Base-by-base conservation (phyloP, 2,329 filamentous ascomycete genomes). In the Sporothrix inflata region DNA sequence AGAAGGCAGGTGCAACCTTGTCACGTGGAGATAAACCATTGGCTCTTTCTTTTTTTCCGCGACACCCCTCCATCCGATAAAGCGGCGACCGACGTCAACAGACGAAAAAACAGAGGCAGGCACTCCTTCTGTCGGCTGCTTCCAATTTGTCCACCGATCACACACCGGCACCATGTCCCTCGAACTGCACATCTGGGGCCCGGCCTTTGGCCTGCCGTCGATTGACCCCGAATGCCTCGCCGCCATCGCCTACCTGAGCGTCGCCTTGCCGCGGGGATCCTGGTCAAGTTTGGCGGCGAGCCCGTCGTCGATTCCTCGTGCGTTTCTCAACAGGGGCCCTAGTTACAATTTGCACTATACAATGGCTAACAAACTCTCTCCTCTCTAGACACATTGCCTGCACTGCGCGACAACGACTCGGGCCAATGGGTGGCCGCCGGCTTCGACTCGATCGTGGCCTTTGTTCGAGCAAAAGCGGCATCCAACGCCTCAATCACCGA, bases 201-300 rank as follows among this genome's bases (percentile, higher is more conserved):
- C 94, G 71, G 94, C 93, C 53, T 97, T 97, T 80, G 90, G 90
- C 53, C 88, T 98, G 60, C 91, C 95, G 16, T 98, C 96, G 57
- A 92, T 98, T 77, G 94, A 98, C 78, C 86, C 95, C 61, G 93
- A 97, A 84, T 98, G 94, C 79, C 88, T 97, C 74, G 94, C 94
- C 38, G 86, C 91, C 57, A 89, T 97, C 76, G 89, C 92, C 70
- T 94, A 94, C 79, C 85, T 97, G 72, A 87, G 89, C 74, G 84
- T 89, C 77, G 83, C 93, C 30, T 86, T 88, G 47, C 79, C 82
- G 72, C 82, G 84, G 65, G 82, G 87, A 76, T 79, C 79, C 61
- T 97, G 92, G 92, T 85, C 87, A 74, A 83, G 97, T 74, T 84
- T 96, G 75, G 88, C 91, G 60, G 92, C 88, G 79, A 93, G 91